Percentiles rank a stretch among this genome's conserved stretches.
Conservation (phyloP, 2,329 filamentous ascomycete species). For the Colletotrichum tabaci region DNA sequence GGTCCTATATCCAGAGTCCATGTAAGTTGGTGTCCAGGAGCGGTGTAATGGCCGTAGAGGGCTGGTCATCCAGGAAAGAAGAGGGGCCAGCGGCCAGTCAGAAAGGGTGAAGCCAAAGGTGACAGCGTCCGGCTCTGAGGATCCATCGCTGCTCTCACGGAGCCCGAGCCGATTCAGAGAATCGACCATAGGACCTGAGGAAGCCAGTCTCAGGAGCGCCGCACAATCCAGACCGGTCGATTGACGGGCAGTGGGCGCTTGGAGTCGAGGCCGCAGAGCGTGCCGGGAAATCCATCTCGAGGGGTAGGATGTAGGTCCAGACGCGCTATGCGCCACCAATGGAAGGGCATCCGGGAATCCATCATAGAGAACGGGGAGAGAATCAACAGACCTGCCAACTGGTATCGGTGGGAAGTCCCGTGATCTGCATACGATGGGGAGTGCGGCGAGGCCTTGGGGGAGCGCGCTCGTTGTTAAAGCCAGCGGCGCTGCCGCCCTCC, state of each 20-base stretch:
- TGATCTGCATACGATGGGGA: conserved; percentile 96
- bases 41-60: conserved; percentile 33
- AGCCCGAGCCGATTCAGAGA: conserved; percentile 37
- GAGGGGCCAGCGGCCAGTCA: conserved; percentile 23
- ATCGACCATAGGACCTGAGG: conserved; percentile 38
- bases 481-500: conserved; percentile 55
- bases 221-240: conserved; percentile 20
- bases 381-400: conserved; percentile 98
- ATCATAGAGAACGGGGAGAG: conserved; percentile 71
- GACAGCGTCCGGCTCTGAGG: conserved; percentile 35
- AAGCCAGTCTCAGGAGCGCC: conserved; percentile 35
- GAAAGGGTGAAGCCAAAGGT: conserved; percentile 2
- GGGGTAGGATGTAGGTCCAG: conserved; percentile 22
- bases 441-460: conserved; percentile 89
- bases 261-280: conserved; percentile 16
- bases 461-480: conserved; percentile 67
- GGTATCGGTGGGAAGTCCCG: conserved; percentile 96
- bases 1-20: conserved; percentile 89
- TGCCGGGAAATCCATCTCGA: conserved; percentile 27
- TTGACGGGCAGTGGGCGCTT: conserved; percentile 18
- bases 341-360: conserved; percentile 56
- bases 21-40: conserved; percentile 76
- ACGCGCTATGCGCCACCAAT: conserved; percentile 41
- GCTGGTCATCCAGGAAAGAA: conserved; percentile 32
- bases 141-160: conserved; percentile 33